A percentile compares a stretch with the other conserved stretches of the same genome.
phyloP scores from a whole-genome alignment of 2,329 filamentous ascomycete species.

The Aspergillus tubingensis region DNA sequence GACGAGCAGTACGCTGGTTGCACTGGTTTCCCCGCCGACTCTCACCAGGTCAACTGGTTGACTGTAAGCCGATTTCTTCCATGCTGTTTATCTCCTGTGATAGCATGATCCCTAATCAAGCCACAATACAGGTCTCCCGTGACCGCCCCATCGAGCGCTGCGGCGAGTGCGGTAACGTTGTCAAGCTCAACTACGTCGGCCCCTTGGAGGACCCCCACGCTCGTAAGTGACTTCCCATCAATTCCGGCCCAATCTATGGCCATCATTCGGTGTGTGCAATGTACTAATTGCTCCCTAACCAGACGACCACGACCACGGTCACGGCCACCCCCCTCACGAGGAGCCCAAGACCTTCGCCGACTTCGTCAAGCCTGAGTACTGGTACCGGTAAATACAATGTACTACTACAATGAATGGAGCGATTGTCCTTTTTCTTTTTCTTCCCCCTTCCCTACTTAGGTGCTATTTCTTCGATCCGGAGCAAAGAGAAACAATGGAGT shows the following conservation, averaged over 20 bases:
- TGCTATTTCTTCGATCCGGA: neutral
- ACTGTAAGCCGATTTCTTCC: conserved; percentile 60
- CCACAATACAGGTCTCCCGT: conserved; percentile 67
- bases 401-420: conserved; percentile 20
- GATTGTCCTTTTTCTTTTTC: conserved; percentile 11
- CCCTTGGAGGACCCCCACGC: conserved; percentile 71
- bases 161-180: conserved; percentile 92
- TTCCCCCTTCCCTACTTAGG: neutral
- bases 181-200: conserved; percentile 97
- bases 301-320: conserved; percentile 42
- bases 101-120: conserved; percentile 22
- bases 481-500: neutral
- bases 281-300: conserved; percentile 18
- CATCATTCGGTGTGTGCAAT: neutral
- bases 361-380: conserved; percentile 93
- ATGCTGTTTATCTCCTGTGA: neutral
- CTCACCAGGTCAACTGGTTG: conserved; percentile 87
- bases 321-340: conserved; percentile 57
- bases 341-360: conserved; percentile 97
- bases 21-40: conserved; percentile 91
- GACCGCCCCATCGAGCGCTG: conserved; percentile 92
- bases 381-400: conserved; percentile 58
- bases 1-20: conserved; percentile 97
- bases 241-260: neutral
- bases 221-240: conserved; percentile 39